Percentiles rank a stretch among this genome's conserved stretches.
phyloP scores from a whole-genome alignment of 805 yeast species.

The Nakazawaea peltata region DNA sequence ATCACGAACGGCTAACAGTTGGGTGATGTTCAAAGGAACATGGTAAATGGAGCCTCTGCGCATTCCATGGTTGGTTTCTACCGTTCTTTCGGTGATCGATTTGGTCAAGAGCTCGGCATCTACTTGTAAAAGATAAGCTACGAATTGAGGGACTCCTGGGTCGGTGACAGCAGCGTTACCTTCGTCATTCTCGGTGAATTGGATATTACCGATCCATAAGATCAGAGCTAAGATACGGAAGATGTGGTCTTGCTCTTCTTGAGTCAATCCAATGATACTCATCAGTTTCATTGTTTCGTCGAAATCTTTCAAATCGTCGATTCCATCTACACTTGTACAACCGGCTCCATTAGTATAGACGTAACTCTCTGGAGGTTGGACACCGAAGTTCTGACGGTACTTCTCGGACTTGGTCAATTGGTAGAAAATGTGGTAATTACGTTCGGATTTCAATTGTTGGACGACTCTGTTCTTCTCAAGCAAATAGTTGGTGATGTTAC shows the following conservation, averaged over 20 bases:
- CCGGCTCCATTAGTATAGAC: constrained; percentile 80
- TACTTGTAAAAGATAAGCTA: constrained; percentile 84
- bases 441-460: constrained; percentile 84
- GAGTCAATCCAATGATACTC: constrained; percentile 76
- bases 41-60: constrained; percentile 90
- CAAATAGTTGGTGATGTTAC: constrained; percentile 90
- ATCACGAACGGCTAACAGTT: constrained; percentile 92
- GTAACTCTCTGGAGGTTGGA: constrained; percentile 91
- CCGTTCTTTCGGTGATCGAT: constrained; percentile 68
- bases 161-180: constrained; percentile 83
- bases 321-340: constrained; percentile 79
- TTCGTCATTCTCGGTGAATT: constrained; percentile 77
- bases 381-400: constrained; percentile 79
- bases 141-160: constrained; percentile 86
- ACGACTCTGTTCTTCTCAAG: constrained; percentile 95
- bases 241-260: constrained; percentile 82
- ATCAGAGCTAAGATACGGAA: constrained; percentile 79
- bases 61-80: constrained; percentile 88
- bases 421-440: constrained; percentile 95
- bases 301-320: constrained; percentile 78
- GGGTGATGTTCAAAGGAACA: constrained; percentile 84
- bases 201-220: constrained; percentile 90
- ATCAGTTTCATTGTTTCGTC: constrained; percentile 78
- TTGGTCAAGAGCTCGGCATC: constrained; percentile 57
- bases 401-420: constrained; percentile 85